Evolutionary conservation across 352 stramenopile genomes (phyloP), one percentile per base, ranked within the genome.

Genomic region (Phytophthora kernoviae): DNA sequence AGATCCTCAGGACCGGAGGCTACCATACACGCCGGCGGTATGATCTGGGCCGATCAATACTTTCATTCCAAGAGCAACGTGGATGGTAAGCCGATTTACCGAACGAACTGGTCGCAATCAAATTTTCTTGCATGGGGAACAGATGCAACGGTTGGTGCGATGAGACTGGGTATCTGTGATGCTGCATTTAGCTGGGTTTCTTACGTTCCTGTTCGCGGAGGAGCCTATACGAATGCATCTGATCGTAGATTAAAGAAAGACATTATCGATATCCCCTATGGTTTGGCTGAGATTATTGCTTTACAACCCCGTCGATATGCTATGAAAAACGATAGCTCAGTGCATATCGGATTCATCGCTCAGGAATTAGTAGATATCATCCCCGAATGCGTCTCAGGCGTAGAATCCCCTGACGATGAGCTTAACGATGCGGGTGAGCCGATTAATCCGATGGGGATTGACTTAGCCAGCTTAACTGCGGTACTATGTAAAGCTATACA

Each of bases 401-500:
- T 8, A 4, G 34, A 45, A 36, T 21, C 24, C 9, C 5, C 4
- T 15, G 20, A 3, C 12, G 46, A 43, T 53, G 32, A 21, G 7
- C 2, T 33, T 1, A 53, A 20, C 18, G 27, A 52, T 2, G 1
- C 27, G 1, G 8, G 32, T 12, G n/a, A 33, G 0, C 41, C 41
- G 2, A 17, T 30, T 4, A 47, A 47, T 7, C 41, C 41, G 0
- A 22, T 32, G 46, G 46, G 46, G 0, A 43, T 53, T 37, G 48
- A 55, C 9, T 17, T 37, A 7, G 33, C 11, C 0, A 30, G 4
- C 1, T 6, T 55, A 2, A 46, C 34, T 12, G 0, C 9, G 0
- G 20, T 55, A 5, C 21, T 55, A 9, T 36, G 21, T 5, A 37
- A 24, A 26, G 34, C 48, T 8, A 55, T 55, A 12, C 34, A 55